Percentiles rank a stretch among this genome's conserved stretches.
Conservation (phyloP, 2,329 filamentous ascomycete species). For the Akanthomyces uredinophilus region DNA sequence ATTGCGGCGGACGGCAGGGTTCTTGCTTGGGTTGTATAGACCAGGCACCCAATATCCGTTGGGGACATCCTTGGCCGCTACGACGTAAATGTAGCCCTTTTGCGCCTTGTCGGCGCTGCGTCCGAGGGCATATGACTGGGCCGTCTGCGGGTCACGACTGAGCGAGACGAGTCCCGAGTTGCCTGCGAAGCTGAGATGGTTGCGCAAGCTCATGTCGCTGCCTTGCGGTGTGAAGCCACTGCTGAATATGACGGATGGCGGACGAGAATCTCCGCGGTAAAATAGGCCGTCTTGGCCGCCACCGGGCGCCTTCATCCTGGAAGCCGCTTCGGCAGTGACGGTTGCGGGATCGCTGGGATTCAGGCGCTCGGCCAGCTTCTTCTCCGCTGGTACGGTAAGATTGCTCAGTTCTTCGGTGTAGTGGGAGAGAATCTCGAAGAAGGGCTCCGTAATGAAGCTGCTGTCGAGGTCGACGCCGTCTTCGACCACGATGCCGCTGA, state of each 20-base stretch:
- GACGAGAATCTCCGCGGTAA: conserved; percentile 16
- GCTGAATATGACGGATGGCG: conserved; percentile 6
- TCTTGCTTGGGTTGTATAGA: neutral
- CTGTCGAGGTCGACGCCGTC: neutral
- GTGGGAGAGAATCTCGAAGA: neutral
- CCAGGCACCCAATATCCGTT: conserved; percentile 16
- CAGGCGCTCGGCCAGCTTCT: no score
- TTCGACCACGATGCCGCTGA: neutral
- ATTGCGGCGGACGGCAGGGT: neutral
- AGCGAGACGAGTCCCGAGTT: conserved; percentile 14
- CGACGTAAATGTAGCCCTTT: conserved; percentile 13
- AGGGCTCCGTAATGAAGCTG: neutral
- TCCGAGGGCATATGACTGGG: conserved; percentile 10
- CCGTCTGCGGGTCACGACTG: neutral
- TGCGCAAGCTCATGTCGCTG: conserved; percentile 1
- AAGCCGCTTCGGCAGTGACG: neutral
- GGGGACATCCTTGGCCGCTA: conserved; percentile 1
- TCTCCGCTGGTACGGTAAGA: no score
- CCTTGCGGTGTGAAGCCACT: conserved; percentile 11
- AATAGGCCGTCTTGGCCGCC: conserved; percentile 11
- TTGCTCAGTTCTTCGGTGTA: no score
- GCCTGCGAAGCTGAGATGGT: conserved; percentile 9
- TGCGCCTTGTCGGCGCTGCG: neutral
- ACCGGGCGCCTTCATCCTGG: neutral
- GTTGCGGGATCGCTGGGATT: neutral